A percentile compares a stretch with the other conserved stretches of the same genome.
Conservation (phyloP, 75 land plant species). For the Isoetes taiwanensis region DNA sequence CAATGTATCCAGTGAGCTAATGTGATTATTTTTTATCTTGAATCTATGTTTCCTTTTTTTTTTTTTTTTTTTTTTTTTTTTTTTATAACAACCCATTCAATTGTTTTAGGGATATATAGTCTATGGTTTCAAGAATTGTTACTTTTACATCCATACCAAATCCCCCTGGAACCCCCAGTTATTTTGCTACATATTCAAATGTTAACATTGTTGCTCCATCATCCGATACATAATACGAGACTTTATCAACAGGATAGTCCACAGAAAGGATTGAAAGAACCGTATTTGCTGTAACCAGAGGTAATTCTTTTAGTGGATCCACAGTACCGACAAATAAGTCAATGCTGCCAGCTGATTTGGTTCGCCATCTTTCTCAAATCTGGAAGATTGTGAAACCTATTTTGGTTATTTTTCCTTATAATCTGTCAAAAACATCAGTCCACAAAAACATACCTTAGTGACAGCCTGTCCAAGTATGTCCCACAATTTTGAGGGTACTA, state of each 20-base stretch:
- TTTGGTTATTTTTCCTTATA: no score
- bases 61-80: no score
- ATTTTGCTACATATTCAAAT: no score
- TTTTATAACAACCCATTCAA: no score
- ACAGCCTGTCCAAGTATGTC: not conserved
- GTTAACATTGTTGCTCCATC: constrained; percentile 4
- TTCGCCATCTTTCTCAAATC: constrained; percentile 5
- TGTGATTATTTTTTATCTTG: no score
- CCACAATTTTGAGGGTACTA: not conserved
- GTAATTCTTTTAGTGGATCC: not conserved
- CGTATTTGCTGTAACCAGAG: constrained; percentile 5
- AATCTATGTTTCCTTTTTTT: no score
- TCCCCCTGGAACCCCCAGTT: no score
- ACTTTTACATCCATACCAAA: no score
- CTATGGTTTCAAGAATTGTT: no score
- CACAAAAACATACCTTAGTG: not conserved
- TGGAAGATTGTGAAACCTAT: not conserved
- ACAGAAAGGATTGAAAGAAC: not conserved
- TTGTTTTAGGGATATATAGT: no score
- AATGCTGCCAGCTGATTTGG: not conserved
- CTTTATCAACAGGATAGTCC: not conserved
- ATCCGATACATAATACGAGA: constrained; percentile 3
- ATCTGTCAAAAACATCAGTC: no score
- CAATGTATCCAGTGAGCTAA: no score
- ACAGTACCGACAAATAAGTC: constrained; percentile 1